Evolutionary conservation across 192 early-diverging fungal genomes (phyloP).

Genomic region (Podila clonocystis): DNA sequence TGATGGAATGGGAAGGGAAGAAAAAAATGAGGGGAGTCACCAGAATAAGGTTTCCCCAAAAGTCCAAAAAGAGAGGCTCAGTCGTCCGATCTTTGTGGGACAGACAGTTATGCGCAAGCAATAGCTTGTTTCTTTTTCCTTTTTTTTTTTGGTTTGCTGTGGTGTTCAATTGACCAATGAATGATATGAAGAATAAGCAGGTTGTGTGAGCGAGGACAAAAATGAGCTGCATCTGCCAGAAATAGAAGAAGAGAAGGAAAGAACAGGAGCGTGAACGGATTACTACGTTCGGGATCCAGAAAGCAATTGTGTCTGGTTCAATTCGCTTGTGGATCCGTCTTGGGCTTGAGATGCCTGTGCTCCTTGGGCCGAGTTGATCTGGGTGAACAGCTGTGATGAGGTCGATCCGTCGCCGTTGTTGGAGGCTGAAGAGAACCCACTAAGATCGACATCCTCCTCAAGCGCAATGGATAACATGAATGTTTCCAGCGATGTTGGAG

Average conservation of each 20-base stretch:
- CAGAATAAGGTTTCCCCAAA: conserved; percentile 25
- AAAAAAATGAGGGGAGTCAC: not conserved
- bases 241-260: not conserved
- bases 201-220: not conserved
- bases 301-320: conserved; percentile 35
- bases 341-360: not conserved
- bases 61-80: conserved; percentile 29
- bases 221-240: not conserved
- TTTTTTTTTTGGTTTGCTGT: not conserved
- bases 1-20: not conserved
- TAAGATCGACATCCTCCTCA: conserved; percentile 19
- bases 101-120: not conserved
- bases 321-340: not conserved
- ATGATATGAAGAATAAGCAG: too few species aligned
- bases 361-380: not conserved
- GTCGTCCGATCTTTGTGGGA: conserved; percentile 1
- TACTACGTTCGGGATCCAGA: conserved; percentile 36
- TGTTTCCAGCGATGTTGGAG: conserved; percentile 9
- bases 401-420: conserved; percentile 1
- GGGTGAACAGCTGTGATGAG: not conserved
- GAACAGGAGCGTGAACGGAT: not conserved
- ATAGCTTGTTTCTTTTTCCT: conserved; percentile 9
- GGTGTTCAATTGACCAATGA: not conserved
- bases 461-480: conserved; percentile 33
- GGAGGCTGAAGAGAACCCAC: conserved; percentile 15